Base-by-base conservation (phyloP, 2,329 filamentous ascomycete genomes). In the Paraphoma chrysanthemicola region DNA sequence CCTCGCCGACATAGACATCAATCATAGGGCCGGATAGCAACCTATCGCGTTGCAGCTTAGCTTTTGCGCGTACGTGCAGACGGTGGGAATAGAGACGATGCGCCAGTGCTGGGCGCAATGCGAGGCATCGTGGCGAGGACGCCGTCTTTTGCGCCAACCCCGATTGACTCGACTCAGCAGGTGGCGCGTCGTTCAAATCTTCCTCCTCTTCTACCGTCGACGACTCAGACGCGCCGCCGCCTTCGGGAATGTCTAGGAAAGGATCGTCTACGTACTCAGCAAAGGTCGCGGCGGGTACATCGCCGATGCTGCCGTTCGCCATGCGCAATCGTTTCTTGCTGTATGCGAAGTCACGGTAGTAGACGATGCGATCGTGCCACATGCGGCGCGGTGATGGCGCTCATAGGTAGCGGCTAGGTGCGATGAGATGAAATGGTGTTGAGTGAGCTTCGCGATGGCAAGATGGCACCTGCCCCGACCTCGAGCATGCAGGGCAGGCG, bases 1-100 rank as follows among this genome's bases (percentile, higher is more conserved):
- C 56, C 46, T 77, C 73, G 56, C 83, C 83, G 41, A 85, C 82
- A 62, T 79, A 81, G 39, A 85, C 76, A 63, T 84, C 81, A 62
- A 85, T 77, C 47, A 82, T 77, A 31, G 80, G 78, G 48, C 83
- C 83, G 47, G 82, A 83, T 33, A 85, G 78, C 36, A 85, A 77
- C 72, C 83, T 85, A 77, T 78, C 72, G 72, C 73, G 78, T 66
- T 78, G 70, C 33, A 74, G 69, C 69, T 82, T 79, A 82, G 80
- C 79, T 71, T 77, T 72, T 59, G 75, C 74, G 60, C 73, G 72
- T 53, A 77, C 70, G 59, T 73, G 72, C 41, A 78, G 71, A 62
- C 67, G 72, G 57, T 74, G 69, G 44, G 76, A 78, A 53, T 77
- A 57, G 51, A 77, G 67, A 53, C 73, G 73, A 63, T 73, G 67